Base-by-base conservation (phyloP, 2,329 filamentous ascomycete species). In the Thermothelomyces thermophilus region DNA sequence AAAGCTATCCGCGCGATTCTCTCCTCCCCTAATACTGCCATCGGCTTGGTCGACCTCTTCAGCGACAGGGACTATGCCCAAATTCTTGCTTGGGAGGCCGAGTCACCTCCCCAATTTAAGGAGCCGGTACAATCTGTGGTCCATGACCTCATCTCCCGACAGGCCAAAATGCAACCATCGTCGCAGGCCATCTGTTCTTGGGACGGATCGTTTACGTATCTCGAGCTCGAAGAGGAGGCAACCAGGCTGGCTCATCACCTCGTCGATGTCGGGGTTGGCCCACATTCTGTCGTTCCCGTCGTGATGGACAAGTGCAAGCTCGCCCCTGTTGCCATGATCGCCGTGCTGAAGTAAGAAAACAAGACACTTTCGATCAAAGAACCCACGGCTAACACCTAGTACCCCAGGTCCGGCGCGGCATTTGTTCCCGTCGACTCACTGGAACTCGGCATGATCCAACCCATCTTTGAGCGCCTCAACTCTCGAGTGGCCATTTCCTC, bases 241-340 rank as follows among this genome's bases (percentile, higher is more conserved):
- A 62, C 66, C 2, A 65, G 63, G 3, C 62, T 75, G 1, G 67
- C 69, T 1, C 66, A 65, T 2, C 67, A 74, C 44, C 70, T 88
- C 0, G 62, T 73, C 2, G 68, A 72, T 19, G 64, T 72, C 11
- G 79, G 79, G 0, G 70, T 80, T 0, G 64, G 68, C 0, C 69
- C 73, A 0, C 75, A 78, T 9, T 71, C 77, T 7, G 69, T 85
- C 3, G 74, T 90, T 1, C 82, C 81, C 5, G 72, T 90, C 5
- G 76, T 83, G 16, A 73, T 89, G 60, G 80, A 86, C 37, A 90
- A 87, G 66, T 86, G 78, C 17, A 68, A 81, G 13, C 77, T 84
- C 63, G 73, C 86, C 0, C 84, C 88, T 41, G 69, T 88, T 34
- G 76, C 82, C 6, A 83, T 90, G 53, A 71, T 90, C 17, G 84